These are phyloP conservation scores for Capsicum baccatum DNA, from an alignment of 257 asterid species.

Conservation along the genomic window DNA sequence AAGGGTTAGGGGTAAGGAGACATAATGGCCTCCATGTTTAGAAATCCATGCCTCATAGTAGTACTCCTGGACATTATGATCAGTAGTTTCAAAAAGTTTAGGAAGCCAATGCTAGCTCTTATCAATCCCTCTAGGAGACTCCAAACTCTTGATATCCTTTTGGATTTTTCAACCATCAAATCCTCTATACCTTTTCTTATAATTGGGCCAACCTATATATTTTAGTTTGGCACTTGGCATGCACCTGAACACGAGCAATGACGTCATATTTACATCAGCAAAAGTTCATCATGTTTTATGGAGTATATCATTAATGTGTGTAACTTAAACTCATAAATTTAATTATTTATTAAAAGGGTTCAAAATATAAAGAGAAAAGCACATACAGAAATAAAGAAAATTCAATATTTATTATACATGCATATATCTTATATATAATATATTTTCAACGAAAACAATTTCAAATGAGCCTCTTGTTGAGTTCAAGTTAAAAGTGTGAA, in stretches of 20 bases:
- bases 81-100: conserved; percentile 2
- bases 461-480: no score
- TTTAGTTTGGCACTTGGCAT: not conserved
- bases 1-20: conserved; percentile 62
- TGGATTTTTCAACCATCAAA: not conserved
- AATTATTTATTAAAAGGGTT: no score
- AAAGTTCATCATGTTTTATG: not conserved
- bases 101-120: conserved; percentile 15
- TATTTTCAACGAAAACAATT: no score
- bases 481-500: no score
- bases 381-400: no score
- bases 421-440: no score
- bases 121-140: conserved; percentile 44
- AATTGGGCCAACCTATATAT: conserved; percentile 8
- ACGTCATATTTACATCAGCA: conserved; percentile 58
- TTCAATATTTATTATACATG: no score
- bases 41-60: conserved; percentile 43
- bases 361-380: no score
- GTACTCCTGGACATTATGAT: conserved; percentile 11
- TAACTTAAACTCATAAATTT: no score
- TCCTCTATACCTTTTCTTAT: not conserved
- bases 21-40: conserved; percentile 72
- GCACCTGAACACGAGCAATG: conserved; percentile 32
- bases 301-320: no score
- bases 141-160: conserved; percentile 29